phyloP scores from a whole-genome alignment of 139 green algal genomes.

The Auxenochlorella pyrenoidosa region DNA sequence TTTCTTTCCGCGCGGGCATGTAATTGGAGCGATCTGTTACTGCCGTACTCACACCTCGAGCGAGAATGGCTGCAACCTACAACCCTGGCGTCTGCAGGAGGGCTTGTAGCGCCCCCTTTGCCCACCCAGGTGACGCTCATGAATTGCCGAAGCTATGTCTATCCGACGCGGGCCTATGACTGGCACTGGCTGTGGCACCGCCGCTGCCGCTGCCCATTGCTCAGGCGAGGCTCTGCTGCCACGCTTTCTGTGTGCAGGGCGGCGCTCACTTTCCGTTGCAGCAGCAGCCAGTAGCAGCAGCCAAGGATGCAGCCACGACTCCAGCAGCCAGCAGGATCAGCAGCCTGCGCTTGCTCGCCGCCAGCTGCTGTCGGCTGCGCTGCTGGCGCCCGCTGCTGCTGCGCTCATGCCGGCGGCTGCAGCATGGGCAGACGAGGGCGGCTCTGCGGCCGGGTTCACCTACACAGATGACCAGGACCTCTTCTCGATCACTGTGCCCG shows the following conservation, averaged over 20 bases:
- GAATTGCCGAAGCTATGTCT: background rate
- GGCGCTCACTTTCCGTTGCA: background rate
- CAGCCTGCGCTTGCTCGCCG: background rate
- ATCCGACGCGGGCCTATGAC: no score
- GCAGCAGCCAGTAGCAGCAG: background rate
- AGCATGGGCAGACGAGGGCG: background rate
- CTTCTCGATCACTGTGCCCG: constrained; percentile 14
- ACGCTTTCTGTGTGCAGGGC: background rate
- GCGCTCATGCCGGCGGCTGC: background rate
- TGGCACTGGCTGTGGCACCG: background rate
- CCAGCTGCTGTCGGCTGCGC: constrained; percentile 6
- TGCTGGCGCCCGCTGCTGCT: constrained; percentile 4
- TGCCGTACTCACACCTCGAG: no score
- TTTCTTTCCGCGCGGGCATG: no score
- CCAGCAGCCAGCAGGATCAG: background rate
- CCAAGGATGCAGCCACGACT: no score
- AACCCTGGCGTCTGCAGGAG: background rate
- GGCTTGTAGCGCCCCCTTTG: no score
- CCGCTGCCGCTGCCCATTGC: background rate
- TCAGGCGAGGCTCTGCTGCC: background rate
- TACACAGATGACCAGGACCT: constrained; percentile 23
- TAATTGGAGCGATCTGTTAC: no score
- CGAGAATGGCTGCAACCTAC: background rate
- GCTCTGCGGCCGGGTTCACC: background rate
- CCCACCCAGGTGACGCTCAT: background rate